Evolutionary conservation across 805 yeast genomes (phyloP), one percentile per base, ranked within the genome.

Genomic region (Candida insectalens): DNA sequence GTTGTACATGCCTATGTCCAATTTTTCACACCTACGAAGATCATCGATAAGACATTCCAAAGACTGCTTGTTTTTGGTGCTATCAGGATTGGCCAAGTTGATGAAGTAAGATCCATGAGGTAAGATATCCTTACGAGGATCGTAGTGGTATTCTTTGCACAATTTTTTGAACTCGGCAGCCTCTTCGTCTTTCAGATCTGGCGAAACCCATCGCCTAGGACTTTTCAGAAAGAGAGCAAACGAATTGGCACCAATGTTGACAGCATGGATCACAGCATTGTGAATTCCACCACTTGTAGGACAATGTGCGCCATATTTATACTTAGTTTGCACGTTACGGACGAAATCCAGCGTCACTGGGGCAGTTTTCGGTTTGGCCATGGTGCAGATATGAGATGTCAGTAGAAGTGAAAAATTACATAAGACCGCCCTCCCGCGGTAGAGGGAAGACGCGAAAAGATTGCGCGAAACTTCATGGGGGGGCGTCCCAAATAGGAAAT

Each of bases 41-140:
- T 92, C 98, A 51, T 92, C 98, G 4, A 89, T 35, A 41, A 92
- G 80, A 4, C 88, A 78, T 2, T 65, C 77, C 48, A 71, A 75
- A 8, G 95, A 81, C 49, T 83, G 83, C 21, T 65, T 67, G 37
- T 77, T 83, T 53, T 85, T 89, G 40, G 74, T 92, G 2, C 56
- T 55, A 44, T 87, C 96, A 1, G 96, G 96, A 45, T 85, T 87
- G 17, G 94, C 96, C 40, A 92, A 59, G 52, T 92, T 92, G 51
- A 92, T 88, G 47, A 92, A 77, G 53, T 88, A 92, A 17, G 94
- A 85, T 1, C 96, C 97, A 56, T 92, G 98, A 0, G 98, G 97
- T 32, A 92, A 65, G 32, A 85, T 69, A 49, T 88, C 95, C 18
- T 78, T 80, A 36, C 69, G 51, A 3, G 95, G 79, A 51, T 85